A percentile compares a stretch with the other conserved stretches of the same genome.
Evolutionary conservation across 2,329 filamentous ascomycete species (phyloP).

Genomic region (Plectosphaerella cucumerina): DNA sequence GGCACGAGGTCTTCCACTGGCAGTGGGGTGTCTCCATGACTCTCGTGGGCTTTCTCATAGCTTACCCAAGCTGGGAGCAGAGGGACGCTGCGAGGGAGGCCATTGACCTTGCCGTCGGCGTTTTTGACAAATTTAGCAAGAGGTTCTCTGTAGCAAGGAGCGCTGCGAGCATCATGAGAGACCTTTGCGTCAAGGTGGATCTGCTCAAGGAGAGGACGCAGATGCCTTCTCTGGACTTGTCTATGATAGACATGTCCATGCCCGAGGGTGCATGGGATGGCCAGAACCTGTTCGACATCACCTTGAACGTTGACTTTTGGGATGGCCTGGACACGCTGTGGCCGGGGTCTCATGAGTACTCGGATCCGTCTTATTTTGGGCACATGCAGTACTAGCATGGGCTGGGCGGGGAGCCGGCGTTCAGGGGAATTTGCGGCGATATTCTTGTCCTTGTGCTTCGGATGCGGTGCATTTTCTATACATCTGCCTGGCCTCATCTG

Average conservation of each 20-base stretch:
- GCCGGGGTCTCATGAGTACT: not conserved
- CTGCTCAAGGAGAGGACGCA: constrained; percentile 2
- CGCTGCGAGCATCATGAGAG: constrained; percentile 30
- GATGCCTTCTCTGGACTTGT: not conserved
- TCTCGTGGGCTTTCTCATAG: constrained; percentile 26
- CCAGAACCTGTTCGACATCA: not conserved
- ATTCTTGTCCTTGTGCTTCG: too few species aligned
- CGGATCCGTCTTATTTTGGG: not conserved
- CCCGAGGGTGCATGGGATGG: not conserved
- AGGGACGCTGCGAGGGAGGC: constrained; percentile 16
- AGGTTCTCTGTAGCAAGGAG: constrained; percentile 36
- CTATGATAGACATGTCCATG: not conserved
- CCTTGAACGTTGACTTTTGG: not conserved
- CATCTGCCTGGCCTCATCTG: too few species aligned
- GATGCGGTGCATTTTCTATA: too few species aligned
- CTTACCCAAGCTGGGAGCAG: constrained; percentile 19
- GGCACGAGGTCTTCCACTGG: constrained; percentile 20
- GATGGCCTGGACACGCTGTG: not conserved
- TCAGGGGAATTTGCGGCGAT: too few species aligned
- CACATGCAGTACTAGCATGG: too few species aligned
- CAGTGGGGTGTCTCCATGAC: constrained; percentile 23
- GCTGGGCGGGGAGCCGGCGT: constrained; percentile 9
- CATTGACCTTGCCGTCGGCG: constrained; percentile 31
- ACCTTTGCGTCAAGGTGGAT: constrained; percentile 16
- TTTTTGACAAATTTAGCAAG: constrained; percentile 25